A percentile compares a stretch with the other conserved stretches of the same genome.
These are phyloP conservation scores for Termitomyces sp. DNA, from an alignment of 768 basidiomycete genomes.

Conservation along the genomic window DNA sequence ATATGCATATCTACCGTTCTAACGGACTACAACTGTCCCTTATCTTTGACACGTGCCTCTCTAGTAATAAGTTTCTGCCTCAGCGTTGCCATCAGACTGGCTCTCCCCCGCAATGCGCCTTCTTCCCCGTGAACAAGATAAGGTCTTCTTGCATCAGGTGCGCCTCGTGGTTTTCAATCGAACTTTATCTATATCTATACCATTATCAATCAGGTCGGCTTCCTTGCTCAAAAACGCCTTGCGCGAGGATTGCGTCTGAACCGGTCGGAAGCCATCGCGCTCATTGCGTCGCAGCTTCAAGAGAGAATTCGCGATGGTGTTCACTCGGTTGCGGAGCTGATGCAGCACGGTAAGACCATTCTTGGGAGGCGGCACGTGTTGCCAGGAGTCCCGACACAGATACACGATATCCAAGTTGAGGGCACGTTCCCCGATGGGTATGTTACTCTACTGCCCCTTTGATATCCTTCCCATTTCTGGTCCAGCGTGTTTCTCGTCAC, in stretches of 20 bases:
- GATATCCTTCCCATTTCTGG: slow-evolving; percentile 4
- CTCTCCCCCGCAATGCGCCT: slow-evolving; percentile 46
- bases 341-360: slow-evolving; percentile 87
- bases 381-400: slow-evolving; percentile 63
- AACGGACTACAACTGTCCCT: too few relatives aligned
- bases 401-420: slow-evolving; percentile 92
- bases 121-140: slow-evolving; percentile 70
- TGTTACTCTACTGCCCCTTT: slow-evolving; percentile 9
- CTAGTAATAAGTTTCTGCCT: too few relatives aligned
- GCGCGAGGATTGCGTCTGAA: slow-evolving; percentile 91
- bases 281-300: slow-evolving; percentile 90
- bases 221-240: slow-evolving; percentile 88
- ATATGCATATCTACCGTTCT: too few relatives aligned
- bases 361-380: slow-evolving; percentile 88
- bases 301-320: slow-evolving; percentile 91
- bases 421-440: slow-evolving; percentile 89
- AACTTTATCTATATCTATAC: too few relatives aligned
- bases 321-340: slow-evolving; percentile 83
- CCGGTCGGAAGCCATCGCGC: slow-evolving; percentile 78
- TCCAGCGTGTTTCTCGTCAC: slow-evolving; percentile 90
- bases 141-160: slow-evolving; percentile 69
- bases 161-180: not conserved
- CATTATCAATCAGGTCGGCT: slow-evolving; percentile 55
- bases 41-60: too few relatives aligned
- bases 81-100: not conserved